phyloP scores from a whole-genome alignment of 768 basidiomycete species.

The Dioszegia crocea region DNA sequence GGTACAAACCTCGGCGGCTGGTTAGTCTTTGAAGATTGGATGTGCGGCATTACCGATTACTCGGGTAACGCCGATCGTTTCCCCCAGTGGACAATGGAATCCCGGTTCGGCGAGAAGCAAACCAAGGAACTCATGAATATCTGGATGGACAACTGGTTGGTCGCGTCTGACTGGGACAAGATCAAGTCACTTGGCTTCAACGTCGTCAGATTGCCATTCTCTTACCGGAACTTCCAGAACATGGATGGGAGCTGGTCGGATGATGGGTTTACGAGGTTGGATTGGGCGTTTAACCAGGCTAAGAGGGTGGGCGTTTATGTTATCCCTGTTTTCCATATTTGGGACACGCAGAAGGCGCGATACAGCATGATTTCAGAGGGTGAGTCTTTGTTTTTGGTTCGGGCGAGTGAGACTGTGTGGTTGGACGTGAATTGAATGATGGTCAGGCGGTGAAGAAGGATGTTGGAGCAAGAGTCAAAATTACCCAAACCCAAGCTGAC shows the following conservation, averaged over 20 bases:
- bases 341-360: slow-evolving; percentile 31
- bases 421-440: too few species aligned
- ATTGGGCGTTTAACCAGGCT: slow-evolving; percentile 42
- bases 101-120: slow-evolving; percentile 32
- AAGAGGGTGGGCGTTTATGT: slow-evolving; percentile 35
- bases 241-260: slow-evolving; percentile 32
- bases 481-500: too few species aligned
- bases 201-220: slow-evolving; percentile 36
- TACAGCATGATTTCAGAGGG: slow-evolving; percentile 41
- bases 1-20: slow-evolving; percentile 44
- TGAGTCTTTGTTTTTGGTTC: background rate
- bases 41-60: slow-evolving; percentile 42
- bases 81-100: slow-evolving; percentile 32
- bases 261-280: slow-evolving; percentile 29
- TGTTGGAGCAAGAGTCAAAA: too few species aligned
- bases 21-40: slow-evolving; percentile 45
- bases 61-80: slow-evolving; percentile 37
- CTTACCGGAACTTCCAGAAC: slow-evolving; percentile 29
- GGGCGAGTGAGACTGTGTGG: too few species aligned
- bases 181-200: slow-evolving; percentile 35
- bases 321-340: slow-evolving; percentile 43
- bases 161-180: slow-evolving; percentile 32
- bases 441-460: too few species aligned
- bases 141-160: slow-evolving; percentile 41
- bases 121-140: slow-evolving; percentile 29